Base-by-base conservation (phyloP, 1,284 basidiomycete genomes). In the Ganoderma lucidum region DNA sequence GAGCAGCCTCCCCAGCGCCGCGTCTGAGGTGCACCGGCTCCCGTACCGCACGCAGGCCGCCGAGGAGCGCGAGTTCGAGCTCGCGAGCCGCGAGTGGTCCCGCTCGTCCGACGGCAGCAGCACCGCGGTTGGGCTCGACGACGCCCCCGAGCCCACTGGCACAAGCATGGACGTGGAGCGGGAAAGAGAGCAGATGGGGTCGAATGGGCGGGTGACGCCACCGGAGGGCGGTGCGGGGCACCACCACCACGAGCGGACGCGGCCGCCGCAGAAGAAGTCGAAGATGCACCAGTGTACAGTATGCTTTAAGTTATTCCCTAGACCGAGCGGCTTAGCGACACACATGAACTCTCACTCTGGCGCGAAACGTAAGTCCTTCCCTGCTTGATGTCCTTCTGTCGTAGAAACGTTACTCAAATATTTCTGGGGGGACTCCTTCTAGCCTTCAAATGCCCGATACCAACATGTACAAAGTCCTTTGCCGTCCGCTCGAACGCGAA, bases 301-400 rank as follows among this genome's bases (percentile, higher is more conserved):
- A 4, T 91, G 89, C 76, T 77, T 81, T 53, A 91, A 90, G 78
- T 78, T 83, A 53, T 91, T 91, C 76, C 88, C 88, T 66, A 81
- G 88, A 41, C 91, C 90, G 0, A 90, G 89, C 71, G 90, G 88
- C n/a, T 82, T 93, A 59, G 82, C 83, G 63, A 92, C 91, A 14
- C 91, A 93, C 79, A 91, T 92, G 89, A 88, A 90, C 71, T 88
- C 88, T 48, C 91, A 93, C 77, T 90, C 87, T 0, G 89, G 90
- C 48, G 85, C 85, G 45, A 89, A 88, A 78, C 91, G 91, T 88
- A 78, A 74, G 87, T 81, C 19, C 6, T 44, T 6, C 30, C 30
- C 53, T 55, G 42, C 65, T 32, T 64, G 12, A 23, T 23, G 23
- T 23, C 23, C 23, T 56, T 55, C 12, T 42, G 10, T n/a, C 5